A percentile compares a stretch with the other conserved stretches of the same genome.
Evolutionary conservation across 2,329 filamentous ascomycete genomes (phyloP).

Genomic region (Epichloe festucae): DNA sequence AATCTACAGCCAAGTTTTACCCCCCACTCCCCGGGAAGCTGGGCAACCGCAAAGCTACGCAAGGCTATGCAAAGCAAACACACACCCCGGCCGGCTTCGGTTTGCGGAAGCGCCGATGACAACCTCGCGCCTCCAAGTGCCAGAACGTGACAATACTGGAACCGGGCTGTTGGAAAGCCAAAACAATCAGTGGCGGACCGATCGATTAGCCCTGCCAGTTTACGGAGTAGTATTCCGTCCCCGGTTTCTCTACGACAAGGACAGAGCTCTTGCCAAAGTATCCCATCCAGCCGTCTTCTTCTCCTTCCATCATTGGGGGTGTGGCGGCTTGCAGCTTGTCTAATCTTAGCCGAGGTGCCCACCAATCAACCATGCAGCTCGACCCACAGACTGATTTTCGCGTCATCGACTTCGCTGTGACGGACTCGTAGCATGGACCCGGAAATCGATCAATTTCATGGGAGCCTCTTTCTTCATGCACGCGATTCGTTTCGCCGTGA

Average conservation of each 20-base stretch:
- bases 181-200: neutral
- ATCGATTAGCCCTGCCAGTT: neutral
- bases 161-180: neutral
- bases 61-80: neutral
- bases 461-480: neutral
- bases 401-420: slow-evolving; percentile 20
- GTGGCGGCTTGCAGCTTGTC: neutral
- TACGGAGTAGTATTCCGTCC: neutral
- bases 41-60: neutral
- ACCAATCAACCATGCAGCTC: slow-evolving; percentile 11
- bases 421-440: neutral
- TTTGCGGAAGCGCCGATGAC: neutral
- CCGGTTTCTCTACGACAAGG: neutral
- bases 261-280: neutral
- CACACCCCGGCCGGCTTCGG: neutral
- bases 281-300: neutral
- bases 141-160: neutral
- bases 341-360: slow-evolving; percentile 2
- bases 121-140: neutral
- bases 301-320: neutral
- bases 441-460: slow-evolving; percentile 1
- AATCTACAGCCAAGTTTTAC: neutral
- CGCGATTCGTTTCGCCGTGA: neutral
- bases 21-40: neutral
- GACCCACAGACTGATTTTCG: slow-evolving; percentile 11